Conservation (phyloP, 2,329 filamentous ascomycete genomes). For the Arthrinium puccinioides region DNA sequence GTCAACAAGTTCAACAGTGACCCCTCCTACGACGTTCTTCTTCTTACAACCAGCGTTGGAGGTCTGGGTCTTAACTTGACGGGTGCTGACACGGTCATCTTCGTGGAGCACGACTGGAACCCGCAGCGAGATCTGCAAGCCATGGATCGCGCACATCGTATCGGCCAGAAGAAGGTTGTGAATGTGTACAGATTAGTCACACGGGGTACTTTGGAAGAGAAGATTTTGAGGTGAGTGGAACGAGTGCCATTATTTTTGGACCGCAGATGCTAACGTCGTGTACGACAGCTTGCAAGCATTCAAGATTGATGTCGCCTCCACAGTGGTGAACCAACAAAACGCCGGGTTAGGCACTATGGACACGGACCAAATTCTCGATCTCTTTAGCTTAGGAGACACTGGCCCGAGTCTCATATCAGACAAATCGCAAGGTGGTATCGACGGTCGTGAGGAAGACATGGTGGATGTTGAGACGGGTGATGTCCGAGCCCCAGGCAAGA, state of each 20-base stretch:
- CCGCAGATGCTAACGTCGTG: background rate
- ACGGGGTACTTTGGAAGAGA: constrained; percentile 91
- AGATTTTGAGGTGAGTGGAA: constrained; percentile 63
- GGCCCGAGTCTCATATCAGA: constrained; percentile 59
- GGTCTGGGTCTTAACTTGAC: constrained; percentile 92
- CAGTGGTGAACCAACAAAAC: constrained; percentile 98
- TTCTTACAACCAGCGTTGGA: constrained; percentile 91
- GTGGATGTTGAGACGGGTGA: constrained; percentile 90
- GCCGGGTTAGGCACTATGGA: constrained; percentile 90
- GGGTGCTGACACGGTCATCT: constrained; percentile 96
- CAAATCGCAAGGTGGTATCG: constrained; percentile 49
- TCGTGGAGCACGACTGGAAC: constrained; percentile 99
- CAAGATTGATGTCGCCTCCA: constrained; percentile 98
- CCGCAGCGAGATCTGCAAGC: constrained; percentile 97
- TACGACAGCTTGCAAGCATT: constrained; percentile 73
- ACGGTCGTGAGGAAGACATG: constrained; percentile 73
- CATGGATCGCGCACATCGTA: constrained; percentile 97
- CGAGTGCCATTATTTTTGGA: background rate
- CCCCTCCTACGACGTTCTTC: constrained; percentile 87
- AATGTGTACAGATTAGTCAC: constrained; percentile 98
- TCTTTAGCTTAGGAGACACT: constrained; percentile 84
- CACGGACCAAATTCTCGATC: constrained; percentile 93
- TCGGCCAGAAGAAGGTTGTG: constrained; percentile 99
- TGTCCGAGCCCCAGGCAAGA: constrained; percentile 90
- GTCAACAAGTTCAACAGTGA: constrained; percentile 99